Percentiles rank a stretch among this genome's conserved stretches.
These are phyloP conservation scores for Gymnopilus junonius DNA, from an alignment of 768 basidiomycete species.

Conservation along the genomic window DNA sequence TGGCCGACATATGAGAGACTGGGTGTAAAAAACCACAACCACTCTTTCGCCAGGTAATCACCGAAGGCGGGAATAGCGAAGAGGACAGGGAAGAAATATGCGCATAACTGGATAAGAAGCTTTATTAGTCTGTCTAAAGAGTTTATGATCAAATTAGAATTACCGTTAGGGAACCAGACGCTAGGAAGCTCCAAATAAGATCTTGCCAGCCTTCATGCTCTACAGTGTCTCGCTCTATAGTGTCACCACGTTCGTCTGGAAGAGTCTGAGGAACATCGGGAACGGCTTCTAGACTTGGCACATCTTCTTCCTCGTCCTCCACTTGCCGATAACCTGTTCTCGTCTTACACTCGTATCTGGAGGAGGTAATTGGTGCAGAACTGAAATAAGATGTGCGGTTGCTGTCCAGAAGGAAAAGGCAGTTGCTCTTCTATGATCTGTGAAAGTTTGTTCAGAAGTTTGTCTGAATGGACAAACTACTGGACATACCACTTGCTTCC, in stretches of 20 bases:
- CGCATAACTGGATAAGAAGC: slow-evolving; percentile 59
- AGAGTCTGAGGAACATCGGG: slow-evolving; percentile 23
- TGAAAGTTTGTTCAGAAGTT: background rate
- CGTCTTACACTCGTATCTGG: slow-evolving; percentile 60
- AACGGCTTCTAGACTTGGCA: slow-evolving; percentile 8
- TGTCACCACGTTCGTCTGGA: slow-evolving; percentile 36
- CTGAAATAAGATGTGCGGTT: slow-evolving; percentile 92
- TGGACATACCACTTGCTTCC: slow-evolving; percentile 85
- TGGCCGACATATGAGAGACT: slow-evolving; percentile 93
- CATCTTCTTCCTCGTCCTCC: slow-evolving; percentile 37
- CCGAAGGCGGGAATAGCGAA: slow-evolving; percentile 91
- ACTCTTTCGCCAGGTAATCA: slow-evolving; percentile 77
- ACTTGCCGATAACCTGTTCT: slow-evolving; percentile 58
- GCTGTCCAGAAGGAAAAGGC: slow-evolving; percentile 96
- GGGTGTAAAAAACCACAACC: slow-evolving; percentile 95
- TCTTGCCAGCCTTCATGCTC: slow-evolving; percentile 77
- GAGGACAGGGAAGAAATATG: slow-evolving; percentile 89
- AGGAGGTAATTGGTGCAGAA: slow-evolving; percentile 79
- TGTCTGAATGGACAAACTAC: background rate
- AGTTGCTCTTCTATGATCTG: slow-evolving; percentile 95
- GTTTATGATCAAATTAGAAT: slow-evolving; percentile 20
- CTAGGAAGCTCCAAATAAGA: slow-evolving; percentile 77
- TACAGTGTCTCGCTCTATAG: slow-evolving; percentile 49
- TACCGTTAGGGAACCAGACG: slow-evolving; percentile 79
- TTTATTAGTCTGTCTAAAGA: background rate